These are phyloP conservation scores for Mallotus repandus DNA, from an alignment of 441 rosid genomes.

Conservation along the genomic window DNA sequence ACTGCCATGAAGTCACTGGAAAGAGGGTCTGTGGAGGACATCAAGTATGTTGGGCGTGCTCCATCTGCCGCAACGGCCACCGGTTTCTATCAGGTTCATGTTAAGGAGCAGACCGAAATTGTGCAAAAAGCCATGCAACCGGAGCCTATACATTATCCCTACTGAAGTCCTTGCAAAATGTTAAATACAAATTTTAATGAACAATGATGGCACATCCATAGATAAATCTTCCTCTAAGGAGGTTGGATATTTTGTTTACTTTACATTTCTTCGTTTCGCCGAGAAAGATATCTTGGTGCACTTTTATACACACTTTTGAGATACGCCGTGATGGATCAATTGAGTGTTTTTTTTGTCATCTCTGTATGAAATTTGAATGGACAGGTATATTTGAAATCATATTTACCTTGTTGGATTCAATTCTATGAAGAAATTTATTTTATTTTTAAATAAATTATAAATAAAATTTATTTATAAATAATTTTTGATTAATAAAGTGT, in stretches of 20 bases:
- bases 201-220: neutral
- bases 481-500: too few relatives aligned
- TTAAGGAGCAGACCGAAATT: slow-evolving; percentile 78
- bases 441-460: too few relatives aligned
- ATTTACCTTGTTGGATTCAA: too few relatives aligned
- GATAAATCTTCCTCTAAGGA: neutral
- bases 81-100: slow-evolving; percentile 75
- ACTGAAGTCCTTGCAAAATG: slow-evolving; percentile 18
- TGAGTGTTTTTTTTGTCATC: neutral
- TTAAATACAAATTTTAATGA: slow-evolving; percentile 2
- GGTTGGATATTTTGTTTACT: neutral
- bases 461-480: too few relatives aligned
- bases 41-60: slow-evolving; percentile 80
- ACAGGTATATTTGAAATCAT: neutral
- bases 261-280: neutral
- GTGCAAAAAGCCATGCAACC: slow-evolving; percentile 72
- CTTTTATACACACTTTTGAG: neutral
- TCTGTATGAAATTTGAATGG: neutral
- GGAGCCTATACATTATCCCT: slow-evolving; percentile 46
- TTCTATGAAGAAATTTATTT: too few relatives aligned
- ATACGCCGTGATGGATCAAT: neutral
- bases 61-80: slow-evolving; percentile 98
- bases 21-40: slow-evolving; percentile 72
- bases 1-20: slow-evolving; percentile 61
- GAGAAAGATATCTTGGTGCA: neutral